Evolutionary conservation across 768 basidiomycete genomes (phyloP), one percentile per base, ranked within the genome.

Genomic region (Collybiopsis luxurians): DNA sequence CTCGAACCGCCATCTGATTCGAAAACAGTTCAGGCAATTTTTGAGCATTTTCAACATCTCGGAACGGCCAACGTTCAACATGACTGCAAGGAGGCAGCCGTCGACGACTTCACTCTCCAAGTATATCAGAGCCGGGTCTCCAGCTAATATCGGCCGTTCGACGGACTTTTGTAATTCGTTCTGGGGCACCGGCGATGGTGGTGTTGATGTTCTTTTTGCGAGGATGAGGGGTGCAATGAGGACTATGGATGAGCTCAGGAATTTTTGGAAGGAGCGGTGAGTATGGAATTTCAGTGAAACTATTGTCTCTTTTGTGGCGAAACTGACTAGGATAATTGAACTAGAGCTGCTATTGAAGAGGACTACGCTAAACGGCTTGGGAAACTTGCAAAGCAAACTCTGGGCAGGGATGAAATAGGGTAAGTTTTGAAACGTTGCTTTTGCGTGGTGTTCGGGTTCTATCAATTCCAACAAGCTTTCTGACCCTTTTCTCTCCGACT

Each of bases 151-250:
- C 4, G 65, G 68, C 61, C 79, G 82, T 56, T 84, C 85, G 10
- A 71, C 86, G 64, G 93, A 97, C 73, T 98, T 95, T 73, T 98
- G 95, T 72, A 99, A 98, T 72, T 84, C 93, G 2, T 98, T 98
- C 75, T 98, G 97, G 97, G 93, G 93, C 11, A 63, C 80, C 19
- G 83, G 79, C 27, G 94, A 97, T 76, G 88, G 81, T 38, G 95
- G 95, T 15, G 93, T 92, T 60, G 92, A 96, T 64, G 92, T 95
- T 44, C 77, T 98, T 30, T 90, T 92, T 68, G 88, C 93, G 30
- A 82, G 93, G 59, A 90, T 96, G 86, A 80, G 93, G 9, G 92
- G 92, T 19, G 91, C 90, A 13, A 71, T 81, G 17, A 81, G 91
- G 69, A 95, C 94, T 1, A 84, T 90, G 75, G 96, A 98, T 47